Evolutionary conservation across 768 basidiomycete genomes (phyloP), one percentile per base, ranked within the genome.

Genomic region (Daedaleopsis nitida): DNA sequence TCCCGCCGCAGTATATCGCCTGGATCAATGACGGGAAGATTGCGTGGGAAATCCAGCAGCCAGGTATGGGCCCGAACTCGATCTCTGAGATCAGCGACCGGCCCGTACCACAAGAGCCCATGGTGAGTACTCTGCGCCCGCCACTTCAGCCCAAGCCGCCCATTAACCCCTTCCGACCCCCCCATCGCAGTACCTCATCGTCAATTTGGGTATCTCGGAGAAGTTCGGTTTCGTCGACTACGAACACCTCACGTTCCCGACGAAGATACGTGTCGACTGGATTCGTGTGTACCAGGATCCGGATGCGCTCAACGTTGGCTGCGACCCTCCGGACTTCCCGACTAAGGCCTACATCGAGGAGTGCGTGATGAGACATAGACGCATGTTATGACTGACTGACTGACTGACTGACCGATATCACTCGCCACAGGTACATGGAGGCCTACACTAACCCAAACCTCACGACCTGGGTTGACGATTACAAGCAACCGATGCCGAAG

Each of bases 51-150:
- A 60, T 94, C 59, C 81, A 82, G 32, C 81, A 81, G 16, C 73
- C 78, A 21, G 93, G 86, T 16, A 78, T 93, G 73, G 83, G 70
- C 6, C 81, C 86, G 2, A 81, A 87, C 71, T 38, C 76, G 3
- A 62, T 69, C 24, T 84, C 85, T 1, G 76, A 90, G 64, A 90
- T 94, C 59, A 74, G 84, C 14, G 80, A 83, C 34, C 78, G 94
- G 56, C 86, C 89, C 10, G 77, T 96, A 44, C 83, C 92, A 0
- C 86, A 89, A 65, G 94, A 96, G 71, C 94, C 94, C 3, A 86
- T 95, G 89, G 88, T 89, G 69, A 92, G 61, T 14, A 16, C 14
- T 14, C 47, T 38, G 19, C 23, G 11, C 23, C n/a, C 17, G 16
- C 12, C 32, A 23, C n/a, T 9, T 13, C 39, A 17, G 39, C 39